phyloP scores from a whole-genome alignment of 495 filamentous ascomycete species.

The Daldinia concentrica region DNA sequence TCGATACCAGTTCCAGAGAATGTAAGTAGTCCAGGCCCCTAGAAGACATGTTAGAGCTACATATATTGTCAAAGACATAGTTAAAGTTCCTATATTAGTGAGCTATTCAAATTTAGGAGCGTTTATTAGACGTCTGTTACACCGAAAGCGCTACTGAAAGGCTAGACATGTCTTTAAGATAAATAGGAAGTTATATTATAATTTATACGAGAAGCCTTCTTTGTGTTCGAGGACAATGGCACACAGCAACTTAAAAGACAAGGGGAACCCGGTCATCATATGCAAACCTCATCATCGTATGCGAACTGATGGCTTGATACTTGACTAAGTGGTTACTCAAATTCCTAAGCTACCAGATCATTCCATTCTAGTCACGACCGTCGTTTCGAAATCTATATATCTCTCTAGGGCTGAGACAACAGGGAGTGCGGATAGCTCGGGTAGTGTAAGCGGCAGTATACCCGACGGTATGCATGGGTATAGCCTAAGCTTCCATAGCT shows the following conservation, averaged over 20 bases:
- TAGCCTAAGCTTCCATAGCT: background rate
- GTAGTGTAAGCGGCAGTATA: background rate
- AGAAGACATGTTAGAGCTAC: background rate
- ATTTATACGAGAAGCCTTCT: background rate
- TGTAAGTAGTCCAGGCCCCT: background rate
- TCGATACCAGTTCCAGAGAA: conserved; percentile 13
- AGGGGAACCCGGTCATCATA: background rate
- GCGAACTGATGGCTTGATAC: background rate
- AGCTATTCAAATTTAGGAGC: background rate
- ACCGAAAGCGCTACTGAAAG: background rate
- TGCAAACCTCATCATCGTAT: background rate
- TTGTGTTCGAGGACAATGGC: background rate
- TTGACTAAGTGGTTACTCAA: conserved; percentile 6
- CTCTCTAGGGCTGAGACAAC: conserved; percentile 17
- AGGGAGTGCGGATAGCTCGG: background rate
- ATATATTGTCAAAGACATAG: conserved; percentile 1
- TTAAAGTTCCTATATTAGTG: background rate
- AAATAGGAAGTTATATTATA: background rate
- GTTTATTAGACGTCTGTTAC: background rate
- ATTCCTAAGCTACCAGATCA: background rate
- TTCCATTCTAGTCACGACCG: conserved; percentile 1
- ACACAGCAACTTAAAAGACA: background rate
- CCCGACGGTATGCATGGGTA: background rate
- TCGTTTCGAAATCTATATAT: conserved; percentile 6
- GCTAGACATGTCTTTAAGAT: conserved; percentile 15